Evolutionary conservation across 83 land plant species (phyloP).

Genomic region (Isoetes engelmannii): DNA sequence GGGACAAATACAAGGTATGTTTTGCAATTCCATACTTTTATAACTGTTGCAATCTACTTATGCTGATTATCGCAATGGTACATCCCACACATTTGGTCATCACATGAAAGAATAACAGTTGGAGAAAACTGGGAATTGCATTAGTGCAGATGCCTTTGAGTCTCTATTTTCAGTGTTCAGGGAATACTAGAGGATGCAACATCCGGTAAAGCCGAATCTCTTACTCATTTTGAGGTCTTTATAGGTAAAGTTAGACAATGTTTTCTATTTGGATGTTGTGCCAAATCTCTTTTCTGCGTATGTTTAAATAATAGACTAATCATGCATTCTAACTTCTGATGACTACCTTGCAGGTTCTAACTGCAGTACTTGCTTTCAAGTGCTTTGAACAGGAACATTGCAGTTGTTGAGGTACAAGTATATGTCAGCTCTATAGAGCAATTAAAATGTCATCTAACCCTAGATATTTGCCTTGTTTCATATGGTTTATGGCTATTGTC

Average conservation of each 20-base stretch:
- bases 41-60: too few species aligned
- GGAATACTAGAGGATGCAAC: slow-evolving; percentile 43
- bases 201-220: slow-evolving; percentile 41
- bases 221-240: slow-evolving; percentile 86
- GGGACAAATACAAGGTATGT: slow-evolving; percentile 84
- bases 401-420: slow-evolving; percentile 70
- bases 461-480: neutral
- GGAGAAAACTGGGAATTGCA: slow-evolving; percentile 55
- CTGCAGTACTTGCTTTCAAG: slow-evolving; percentile 72
- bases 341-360: slow-evolving; percentile 48
- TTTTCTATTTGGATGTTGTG: neutral
- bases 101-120: slow-evolving; percentile 65
- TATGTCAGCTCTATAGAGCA: neutral
- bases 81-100: slow-evolving; percentile 72
- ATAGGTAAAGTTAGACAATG: slow-evolving; percentile 5
- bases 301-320: neutral
- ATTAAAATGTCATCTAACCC: neutral
- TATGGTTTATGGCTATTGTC: too few species aligned
- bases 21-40: neutral
- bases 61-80: too few species aligned
- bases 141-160: slow-evolving; percentile 42
- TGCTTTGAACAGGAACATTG: slow-evolving; percentile 79
- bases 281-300: neutral
- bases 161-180: slow-evolving; percentile 37
- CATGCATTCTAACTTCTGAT: neutral